Conservation (phyloP, 2,329 filamentous ascomycete species). For the Chlorencoelia australis region DNA sequence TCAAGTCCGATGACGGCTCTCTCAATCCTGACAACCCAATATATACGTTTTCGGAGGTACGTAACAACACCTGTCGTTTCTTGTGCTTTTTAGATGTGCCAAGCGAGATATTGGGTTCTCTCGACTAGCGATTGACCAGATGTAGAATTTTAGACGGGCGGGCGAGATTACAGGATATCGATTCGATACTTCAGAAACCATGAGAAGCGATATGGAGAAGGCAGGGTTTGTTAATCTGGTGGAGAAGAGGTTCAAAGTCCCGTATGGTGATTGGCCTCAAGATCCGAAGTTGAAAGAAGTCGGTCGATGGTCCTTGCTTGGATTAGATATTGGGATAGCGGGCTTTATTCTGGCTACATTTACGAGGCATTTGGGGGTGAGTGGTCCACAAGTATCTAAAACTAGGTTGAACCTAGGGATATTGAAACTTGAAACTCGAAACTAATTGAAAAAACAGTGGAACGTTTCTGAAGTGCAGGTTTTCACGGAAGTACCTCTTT, state of each 20-base stretch:
- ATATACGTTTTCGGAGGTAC: constrained; percentile 29
- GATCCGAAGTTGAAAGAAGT: constrained; percentile 25
- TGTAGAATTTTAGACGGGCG: constrained; percentile 32
- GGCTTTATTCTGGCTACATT: constrained; percentile 19
- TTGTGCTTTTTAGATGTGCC: not conserved
- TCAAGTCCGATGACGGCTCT: constrained; percentile 36
- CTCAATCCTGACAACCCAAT: constrained; percentile 32
- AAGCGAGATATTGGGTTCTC: not conserved
- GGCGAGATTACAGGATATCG: constrained; percentile 31
- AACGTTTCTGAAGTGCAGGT: constrained; percentile 16
- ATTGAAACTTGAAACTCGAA: constrained; percentile 2
- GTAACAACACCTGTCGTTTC: constrained; percentile 1
- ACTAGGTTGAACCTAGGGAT: not conserved
- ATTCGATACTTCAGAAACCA: constrained; percentile 21
- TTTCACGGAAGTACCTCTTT: constrained; percentile 13
- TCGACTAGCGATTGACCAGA: constrained; percentile 1
- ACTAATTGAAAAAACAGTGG: constrained; percentile 16
- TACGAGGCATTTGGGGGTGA: constrained; percentile 21
- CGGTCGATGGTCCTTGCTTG: constrained; percentile 17
- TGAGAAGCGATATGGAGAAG: constrained; percentile 16
- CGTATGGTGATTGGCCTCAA: constrained; percentile 27
- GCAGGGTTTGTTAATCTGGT: constrained; percentile 26
- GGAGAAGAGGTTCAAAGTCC: constrained; percentile 21
- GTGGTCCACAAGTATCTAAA: constrained; percentile 3
- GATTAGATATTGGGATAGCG: constrained; percentile 20